Evolutionary conservation across 2,329 filamentous ascomycete species (phyloP).

Genomic region (Metarhizium robertsii): DNA sequence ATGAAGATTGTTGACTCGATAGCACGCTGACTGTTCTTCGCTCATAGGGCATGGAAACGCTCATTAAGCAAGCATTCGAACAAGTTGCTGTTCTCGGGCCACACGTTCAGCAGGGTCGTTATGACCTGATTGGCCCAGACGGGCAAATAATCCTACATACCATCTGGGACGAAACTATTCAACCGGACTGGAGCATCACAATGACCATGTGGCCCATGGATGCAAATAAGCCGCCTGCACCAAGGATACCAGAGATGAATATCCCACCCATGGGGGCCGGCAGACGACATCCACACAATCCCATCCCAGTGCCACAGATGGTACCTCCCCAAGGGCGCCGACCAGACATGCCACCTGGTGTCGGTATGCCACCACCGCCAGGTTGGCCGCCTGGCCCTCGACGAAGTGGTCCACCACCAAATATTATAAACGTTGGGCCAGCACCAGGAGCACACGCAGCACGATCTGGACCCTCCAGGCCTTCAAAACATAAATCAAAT

Average conservation of each 20-base stretch:
- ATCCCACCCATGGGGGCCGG: conserved; percentile 1
- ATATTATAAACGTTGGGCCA: conserved; percentile 11
- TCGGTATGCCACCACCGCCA: conserved; percentile 6
- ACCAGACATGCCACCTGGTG: conserved; percentile 4
- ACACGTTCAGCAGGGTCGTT: conserved; percentile 69
- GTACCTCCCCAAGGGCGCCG: not conserved
- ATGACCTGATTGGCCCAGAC: conserved; percentile 70
- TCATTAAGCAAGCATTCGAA: conserved; percentile 76
- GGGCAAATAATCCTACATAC: conserved; percentile 71
- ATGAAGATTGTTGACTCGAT: not conserved
- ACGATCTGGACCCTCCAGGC: conserved; percentile 5
- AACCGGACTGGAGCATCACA: conserved; percentile 54
- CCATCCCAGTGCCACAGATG: conserved; percentile 4
- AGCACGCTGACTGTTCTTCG: conserved; percentile 5
- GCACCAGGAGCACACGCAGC: no score
- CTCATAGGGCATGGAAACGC: conserved; percentile 71
- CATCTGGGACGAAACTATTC: conserved; percentile 72
- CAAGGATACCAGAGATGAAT: conserved; percentile 3
- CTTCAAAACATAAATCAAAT: conserved; percentile 10
- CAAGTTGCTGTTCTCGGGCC: conserved; percentile 69
- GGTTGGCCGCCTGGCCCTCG: conserved; percentile 7
- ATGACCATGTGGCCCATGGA: conserved; percentile 54
- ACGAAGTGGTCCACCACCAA: not conserved
- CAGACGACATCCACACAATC: not conserved
- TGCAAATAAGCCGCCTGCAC: conserved; percentile 16